Base-by-base conservation (phyloP, 2,329 filamentous ascomycete species). In the Diplodia intermedia region DNA sequence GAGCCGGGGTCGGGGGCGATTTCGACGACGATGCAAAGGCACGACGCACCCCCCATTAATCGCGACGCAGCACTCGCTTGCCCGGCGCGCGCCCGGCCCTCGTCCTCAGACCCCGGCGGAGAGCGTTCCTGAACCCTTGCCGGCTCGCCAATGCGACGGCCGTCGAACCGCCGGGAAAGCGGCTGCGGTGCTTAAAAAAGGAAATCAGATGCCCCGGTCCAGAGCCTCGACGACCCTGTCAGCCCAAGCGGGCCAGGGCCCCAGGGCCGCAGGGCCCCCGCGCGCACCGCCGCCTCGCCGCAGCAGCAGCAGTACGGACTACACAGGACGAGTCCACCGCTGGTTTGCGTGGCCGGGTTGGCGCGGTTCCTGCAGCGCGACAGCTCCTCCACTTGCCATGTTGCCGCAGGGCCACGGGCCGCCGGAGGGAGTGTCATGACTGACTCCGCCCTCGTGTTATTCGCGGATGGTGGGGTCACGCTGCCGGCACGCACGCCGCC, bases 371-470 rank as follows among this genome's bases (percentile, higher is more conserved):
- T 63, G 60, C 60, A 63, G 60, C 43, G 36, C 60, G 60, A 52
- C 29, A 20, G 47, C 60, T 63, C 57, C 60, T 63, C 60, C 60
- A 63, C 60, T 63, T 63, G 60, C 60, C 60, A 63, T 52, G 18
- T 23, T 52, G 43, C 60, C 60, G 60, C 47, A 63, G 60, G 60
- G 43, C 60, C 60, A 63, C 60, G 60, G 60, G 60, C 60, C 60
- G 60, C 43, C 43, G 60, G 57, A 62, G 40, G 57, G 57, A n/a
- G n/a, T 38, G 57, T 50, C 57, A 50, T 52, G 47, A 52, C 60
- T 33, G 56, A 49, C 56, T 61, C 56, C 56, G 40, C 38, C 8
- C 47, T 63, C 60, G 60, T 63, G 60, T 63, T 63, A 52, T 63
- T 52, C 60, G 60, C 29, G 31, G 40, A n/a, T 52, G 53, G 43